Conservation (phyloP, 1,284 basidiomycete genomes). For the Irpex rosettiformis region DNA sequence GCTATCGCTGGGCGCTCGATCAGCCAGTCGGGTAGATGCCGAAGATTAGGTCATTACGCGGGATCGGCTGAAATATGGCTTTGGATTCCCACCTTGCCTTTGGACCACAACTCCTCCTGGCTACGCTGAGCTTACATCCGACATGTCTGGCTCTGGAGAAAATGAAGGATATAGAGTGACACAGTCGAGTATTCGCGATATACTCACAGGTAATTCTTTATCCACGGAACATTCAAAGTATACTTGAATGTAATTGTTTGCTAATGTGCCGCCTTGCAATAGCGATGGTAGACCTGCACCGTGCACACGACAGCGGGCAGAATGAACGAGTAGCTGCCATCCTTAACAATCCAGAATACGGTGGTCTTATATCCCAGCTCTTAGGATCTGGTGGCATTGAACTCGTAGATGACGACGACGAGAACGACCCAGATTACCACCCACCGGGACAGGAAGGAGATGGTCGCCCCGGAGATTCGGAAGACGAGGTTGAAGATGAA, state of each 20-base stretch:
- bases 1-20: neutral
- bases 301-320: neutral
- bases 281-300: slow-evolving; percentile 16
- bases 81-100: neutral
- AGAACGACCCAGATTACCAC: slow-evolving; percentile 1
- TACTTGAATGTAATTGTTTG: neutral
- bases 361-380: slow-evolving; percentile 3
- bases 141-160: neutral
- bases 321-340: neutral
- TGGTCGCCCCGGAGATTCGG: neutral
- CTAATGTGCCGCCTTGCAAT: neutral
- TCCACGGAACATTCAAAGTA: neutral
- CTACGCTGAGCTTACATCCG: neutral
- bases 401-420: slow-evolving; percentile 10
- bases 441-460: slow-evolving; percentile 1
- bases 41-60: neutral
- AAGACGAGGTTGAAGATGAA: slow-evolving; percentile 17
- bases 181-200: neutral
- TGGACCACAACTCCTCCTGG: neutral
- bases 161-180: neutral
- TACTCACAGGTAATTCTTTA: slow-evolving; percentile 6
- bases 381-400: slow-evolving; percentile 5
- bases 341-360: slow-evolving; percentile 1
- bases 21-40: neutral
- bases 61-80: neutral